Conservation (phyloP, 1,284 basidiomycete species). For the Leucoagaricus sp. region DNA sequence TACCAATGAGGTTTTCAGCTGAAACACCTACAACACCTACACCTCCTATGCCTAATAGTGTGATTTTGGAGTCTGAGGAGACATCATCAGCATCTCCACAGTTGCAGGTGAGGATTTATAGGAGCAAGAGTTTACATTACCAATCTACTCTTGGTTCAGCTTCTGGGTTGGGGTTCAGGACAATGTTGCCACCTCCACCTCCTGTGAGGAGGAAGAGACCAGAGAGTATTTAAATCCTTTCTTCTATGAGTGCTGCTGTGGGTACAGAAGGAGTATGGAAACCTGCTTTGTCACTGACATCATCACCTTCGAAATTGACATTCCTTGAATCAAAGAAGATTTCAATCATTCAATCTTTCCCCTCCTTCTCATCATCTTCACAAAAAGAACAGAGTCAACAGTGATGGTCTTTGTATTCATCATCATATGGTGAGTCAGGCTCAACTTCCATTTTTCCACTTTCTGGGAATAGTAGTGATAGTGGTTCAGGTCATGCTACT, state of each 20-base stretch:
- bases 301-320: background rate
- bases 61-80: no score
- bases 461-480: background rate
- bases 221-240: slow-evolving; percentile 60
- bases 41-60: no score
- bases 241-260: slow-evolving; percentile 18
- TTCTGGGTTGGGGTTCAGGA: no score
- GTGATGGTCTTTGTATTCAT: slow-evolving; percentile 5
- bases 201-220: slow-evolving; percentile 50
- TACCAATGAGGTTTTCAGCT: slow-evolving; percentile 15
- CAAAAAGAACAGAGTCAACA: background rate
- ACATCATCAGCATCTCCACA: no score
- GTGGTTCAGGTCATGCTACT: background rate
- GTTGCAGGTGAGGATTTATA: no score
- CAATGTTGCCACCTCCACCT: slow-evolving; percentile 20
- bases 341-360: background rate
- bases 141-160: no score
- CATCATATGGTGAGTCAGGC: no score
- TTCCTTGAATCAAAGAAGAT: slow-evolving; percentile 1
- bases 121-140: no score
- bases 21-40: slow-evolving; percentile 26
- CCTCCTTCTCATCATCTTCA: background rate
- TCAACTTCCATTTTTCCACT: slow-evolving; percentile 1
- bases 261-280: background rate
- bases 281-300: background rate